Base-by-base conservation (phyloP, 192 early-diverging fungal genomes). In the Mortierella claussenii region DNA sequence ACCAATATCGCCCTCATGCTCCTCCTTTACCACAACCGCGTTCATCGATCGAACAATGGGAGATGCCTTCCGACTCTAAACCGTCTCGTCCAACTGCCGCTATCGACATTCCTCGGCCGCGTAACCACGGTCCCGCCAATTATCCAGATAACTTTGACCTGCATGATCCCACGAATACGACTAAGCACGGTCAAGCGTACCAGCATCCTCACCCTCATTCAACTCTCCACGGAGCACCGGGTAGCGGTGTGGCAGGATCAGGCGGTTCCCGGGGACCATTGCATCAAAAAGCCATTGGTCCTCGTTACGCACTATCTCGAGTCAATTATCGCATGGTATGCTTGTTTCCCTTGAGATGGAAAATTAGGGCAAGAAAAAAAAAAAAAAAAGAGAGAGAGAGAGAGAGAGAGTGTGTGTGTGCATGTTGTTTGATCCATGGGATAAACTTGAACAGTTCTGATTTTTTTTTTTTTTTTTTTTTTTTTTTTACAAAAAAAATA, bases 311-410 rank as follows among this genome's bases (percentile, higher is more conserved):
- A 21, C 28, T 71, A 21, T 43, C 44, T 23, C 51, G 51, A 9
- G 37, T 64, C 47, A 37, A 71, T 27, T 71, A 71, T 57, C 53
- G 60, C 23, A 64, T 71, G 69, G 69, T 71, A 71, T 53, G 12
- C 26, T 40, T 42, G n/a, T n/a, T n/a, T n/a, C n/a, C n/a, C n/a
- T n/a, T n/a, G n/a, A n/a, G n/a, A n/a, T n/a, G n/a, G n/a, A n/a
- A n/a, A n/a, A n/a, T n/a, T n/a, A n/a, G n/a, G n/a, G n/a, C n/a
- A n/a, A n/a, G n/a, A n/a, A n/a, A n/a, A n/a, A n/a, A n/a, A n/a
- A n/a, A n/a, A n/a, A n/a, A n/a, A n/a, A n/a, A n/a, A n/a, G n/a
- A n/a, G n/a, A n/a, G n/a, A n/a, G 18, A 31, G 52, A 36, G 20
- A 21, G 13, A 40, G 8, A 13, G 13, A 10, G 37, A 10, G 8